Base-by-base conservation (phyloP, 768 basidiomycete genomes). In the Boletus insuetus region DNA sequence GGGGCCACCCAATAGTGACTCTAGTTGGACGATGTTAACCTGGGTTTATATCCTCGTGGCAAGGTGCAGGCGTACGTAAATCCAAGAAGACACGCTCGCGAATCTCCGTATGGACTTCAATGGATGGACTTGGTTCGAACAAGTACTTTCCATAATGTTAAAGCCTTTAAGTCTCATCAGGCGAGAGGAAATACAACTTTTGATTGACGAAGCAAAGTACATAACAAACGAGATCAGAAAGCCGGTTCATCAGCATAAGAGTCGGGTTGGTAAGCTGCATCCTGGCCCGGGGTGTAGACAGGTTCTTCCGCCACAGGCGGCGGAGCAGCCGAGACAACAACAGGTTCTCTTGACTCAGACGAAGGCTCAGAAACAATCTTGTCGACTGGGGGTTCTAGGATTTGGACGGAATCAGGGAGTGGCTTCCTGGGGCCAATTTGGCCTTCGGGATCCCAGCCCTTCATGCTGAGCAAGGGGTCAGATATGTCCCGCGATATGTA, bases 381-480 rank as follows among this genome's bases (percentile, higher is more conserved):
- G 80, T 96, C 92, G 64, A 91, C 80, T 42, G 91, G 91, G 40
- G 90, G 94, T 70, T 95, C 93, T 69, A 83, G 71, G 67, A 98
- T 91, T 66, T 84, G 83, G 69, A 99, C 95, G 61, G 87, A 88
- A 73, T 98, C 97, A 51, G 97, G 97, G 49, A 98, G 87, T 61
- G 94, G 93, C 74, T 92, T 94, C 75, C 82, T 81, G 66, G 95
- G 97, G 44, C 97, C 97, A 44, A 80, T 75, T 56, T 83, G 82
- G 58, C 97, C 97, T 69, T 94, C 89, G 38, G 94, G 93, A 74
- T 99, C 97, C 73, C 80, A 88, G 49, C 88, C 91, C 77, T 96
- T 95, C 97, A 99, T 99, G 76, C 94, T 96, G 64, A 44, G 59
- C 24, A 40, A 22, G 42, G 12, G 22, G 59, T 66, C 43, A 73